Base-by-base conservation (phyloP, 108 stramenopile species). In the Skeletonema costatum region DNA sequence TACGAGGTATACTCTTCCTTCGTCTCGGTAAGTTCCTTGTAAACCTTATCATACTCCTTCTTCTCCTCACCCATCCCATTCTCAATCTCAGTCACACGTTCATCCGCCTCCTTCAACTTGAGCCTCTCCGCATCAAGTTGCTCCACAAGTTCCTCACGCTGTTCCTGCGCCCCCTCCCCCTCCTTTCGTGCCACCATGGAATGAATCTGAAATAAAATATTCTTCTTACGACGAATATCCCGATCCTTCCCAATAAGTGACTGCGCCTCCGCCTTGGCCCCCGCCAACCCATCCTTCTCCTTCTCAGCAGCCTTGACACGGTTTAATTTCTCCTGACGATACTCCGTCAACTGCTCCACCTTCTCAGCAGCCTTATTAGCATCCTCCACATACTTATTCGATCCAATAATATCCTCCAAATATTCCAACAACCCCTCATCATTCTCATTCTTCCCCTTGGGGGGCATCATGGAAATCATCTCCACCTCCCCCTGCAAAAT, bases 381-480 rank as follows among this genome's bases (percentile, higher is more conserved):
- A 12, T 89, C 90, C 46, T 91, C 94, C 19, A 99, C 92, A 75
- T 82, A 98, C 61, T 95, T 90, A 85, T 98, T 97, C 32, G 87
- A 89, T 32, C 99, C 99, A 76, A 99, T 99, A 60, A 99, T 99
- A 74, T 99, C 99, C 75, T 99, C 99, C 50, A 99, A 84, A 77
- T 99, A 99, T 68, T 98, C 99, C 56, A 99, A 80, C n/a, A 99
- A 84, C 19, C 99, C 99, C 39, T 98, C 98, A 76, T 99, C 99
- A 65, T 95, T 81, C 68, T 96, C 92, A 35, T 73, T 92, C 77
- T 92, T 96, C 5, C 93, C 97, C 90, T 99, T 99, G 82, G 99
- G 99, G 38, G 97, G 91, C 99, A 99, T 99, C 96, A 99, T 97
- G 48, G 95, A 91, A 68, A 99, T 99, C 96, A 98, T 96, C 80